These are phyloP conservation scores for Russula brevipes DNA, from an alignment of 768 basidiomycete species.

Conservation along the genomic window DNA sequence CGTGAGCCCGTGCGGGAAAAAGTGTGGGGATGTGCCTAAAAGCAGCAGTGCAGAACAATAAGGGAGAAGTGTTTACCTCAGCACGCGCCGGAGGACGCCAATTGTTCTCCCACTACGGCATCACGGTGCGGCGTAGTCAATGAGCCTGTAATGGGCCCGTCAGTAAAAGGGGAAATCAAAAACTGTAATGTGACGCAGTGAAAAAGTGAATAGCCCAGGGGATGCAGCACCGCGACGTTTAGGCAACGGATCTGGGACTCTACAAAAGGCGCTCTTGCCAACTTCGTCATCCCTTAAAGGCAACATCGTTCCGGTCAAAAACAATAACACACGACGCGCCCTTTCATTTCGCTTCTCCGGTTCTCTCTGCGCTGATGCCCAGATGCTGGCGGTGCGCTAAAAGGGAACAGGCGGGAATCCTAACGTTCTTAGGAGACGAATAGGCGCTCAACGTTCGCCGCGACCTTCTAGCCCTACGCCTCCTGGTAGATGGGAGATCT, in stretches of 20 bases:
- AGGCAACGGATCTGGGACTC: not conserved
- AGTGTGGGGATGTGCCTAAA: not conserved
- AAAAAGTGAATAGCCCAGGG: not conserved
- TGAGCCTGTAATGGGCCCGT: constrained; percentile 8
- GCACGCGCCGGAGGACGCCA: constrained; percentile 12
- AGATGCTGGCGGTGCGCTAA: not conserved
- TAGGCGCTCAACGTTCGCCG: not conserved
- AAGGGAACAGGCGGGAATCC: not conserved
- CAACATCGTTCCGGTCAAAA: constrained; percentile 14
- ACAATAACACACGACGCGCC: constrained; percentile 10
- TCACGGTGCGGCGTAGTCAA: constrained; percentile 1
- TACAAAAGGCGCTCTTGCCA: not conserved
- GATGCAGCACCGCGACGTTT: not conserved
- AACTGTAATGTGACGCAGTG: constrained; percentile 13
- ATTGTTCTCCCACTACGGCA: constrained; percentile 23
- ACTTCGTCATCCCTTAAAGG: constrained; percentile 15
- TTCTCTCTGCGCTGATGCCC: not conserved
- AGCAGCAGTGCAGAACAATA: constrained; percentile 21
- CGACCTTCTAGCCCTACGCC: not conserved
- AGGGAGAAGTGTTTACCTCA: constrained; percentile 23
- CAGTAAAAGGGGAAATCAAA: constrained; percentile 15
- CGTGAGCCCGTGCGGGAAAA: not conserved
- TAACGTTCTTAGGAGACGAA: constrained; percentile 1
- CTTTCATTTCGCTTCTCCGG: constrained; percentile 12
- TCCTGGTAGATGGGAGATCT: not conserved